Base-by-base conservation (phyloP, 225 moss, liverwort and hornwort species). In the Straminergon stramineum region DNA sequence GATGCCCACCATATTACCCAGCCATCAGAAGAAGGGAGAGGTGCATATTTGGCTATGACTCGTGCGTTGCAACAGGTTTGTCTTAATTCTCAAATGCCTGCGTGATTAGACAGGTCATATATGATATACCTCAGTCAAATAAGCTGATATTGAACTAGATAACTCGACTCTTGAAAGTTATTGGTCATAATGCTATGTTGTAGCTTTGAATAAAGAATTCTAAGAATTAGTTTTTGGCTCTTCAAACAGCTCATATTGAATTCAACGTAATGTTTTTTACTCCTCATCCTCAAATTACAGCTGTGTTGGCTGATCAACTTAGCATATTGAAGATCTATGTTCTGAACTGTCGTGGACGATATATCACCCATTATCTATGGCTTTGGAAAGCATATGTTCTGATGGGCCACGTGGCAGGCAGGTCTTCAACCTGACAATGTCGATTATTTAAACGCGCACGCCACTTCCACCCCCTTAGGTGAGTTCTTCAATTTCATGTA, bases 1-100 rank as follows among this genome's bases (percentile, higher is more conserved):
- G 99, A 99, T 91, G 99, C 97, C 32, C 96, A 96, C 82, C 99
- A 99, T 91, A 99, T 99, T 86, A 99, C 99, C 39, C 97, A 99
- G 89, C 99, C 99, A 60, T 97, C 99, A 41, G 89, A 94, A 87
- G 99, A 97, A 79, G 99, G 99, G 79, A 93, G 96, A 87, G 99
- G 99, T 80, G 99, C 99, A 71, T 94, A 96, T 94, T 87, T 99
- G 88, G 97, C 99, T 51, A 99, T 99, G 99, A 95, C 86, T 64
- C 96, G 97, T 86, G 99, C 99, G 80, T 84, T 99, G 90, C 87
- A 94, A 90, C 96, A 99, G 99, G 99, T 99, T 87, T 84, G 84
- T 84, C 84, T 91, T 48, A 82, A 89, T n/a, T 92, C 76, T 89
- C 51, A 76, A 43, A 61, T 84, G 74, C 68, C 20, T 86, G 80